Conservation (phyloP, 805 yeast genomes). For the Maudiozyma saulgeensis region DNA sequence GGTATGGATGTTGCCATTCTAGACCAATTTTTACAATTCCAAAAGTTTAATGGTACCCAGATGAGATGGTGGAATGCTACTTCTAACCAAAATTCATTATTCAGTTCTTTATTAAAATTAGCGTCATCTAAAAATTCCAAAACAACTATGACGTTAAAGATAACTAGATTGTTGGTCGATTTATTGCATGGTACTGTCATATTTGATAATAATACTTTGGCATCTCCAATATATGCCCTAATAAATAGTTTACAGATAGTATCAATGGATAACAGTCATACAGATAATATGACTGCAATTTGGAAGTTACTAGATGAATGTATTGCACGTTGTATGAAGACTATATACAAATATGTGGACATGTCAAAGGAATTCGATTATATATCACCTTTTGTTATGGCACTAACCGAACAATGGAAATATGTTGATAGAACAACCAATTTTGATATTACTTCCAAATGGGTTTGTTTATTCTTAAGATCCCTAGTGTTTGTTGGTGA, state of each 20-base stretch:
- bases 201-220: conserved; percentile 40
- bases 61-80: conserved; percentile 74
- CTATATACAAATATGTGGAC: conserved; percentile 85
- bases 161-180: conserved; percentile 39
- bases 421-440: conserved; percentile 31
- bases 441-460: conserved; percentile 28
- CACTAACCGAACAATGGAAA: conserved; percentile 60
- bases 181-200: conserved; percentile 44
- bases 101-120: conserved; percentile 54
- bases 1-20: conserved; percentile 51
- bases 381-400: conserved; percentile 48
- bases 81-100: conserved; percentile 45
- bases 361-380: conserved; percentile 27
- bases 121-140: conserved; percentile 31
- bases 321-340: conserved; percentile 53
- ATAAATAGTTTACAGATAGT: conserved; percentile 37
- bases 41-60: conserved; percentile 41
- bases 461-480: conserved; percentile 44
- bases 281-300: conserved; percentile 28
- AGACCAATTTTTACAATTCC: conserved; percentile 53
- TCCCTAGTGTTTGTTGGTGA: conserved; percentile 53
- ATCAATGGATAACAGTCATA: conserved; percentile 3
- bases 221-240: conserved; percentile 48
- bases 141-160: conserved; percentile 32
- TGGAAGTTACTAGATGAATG: conserved; percentile 70